phyloP scores from a whole-genome alignment of 2,329 filamentous ascomycete genomes.

The Fusarium torulosum region DNA sequence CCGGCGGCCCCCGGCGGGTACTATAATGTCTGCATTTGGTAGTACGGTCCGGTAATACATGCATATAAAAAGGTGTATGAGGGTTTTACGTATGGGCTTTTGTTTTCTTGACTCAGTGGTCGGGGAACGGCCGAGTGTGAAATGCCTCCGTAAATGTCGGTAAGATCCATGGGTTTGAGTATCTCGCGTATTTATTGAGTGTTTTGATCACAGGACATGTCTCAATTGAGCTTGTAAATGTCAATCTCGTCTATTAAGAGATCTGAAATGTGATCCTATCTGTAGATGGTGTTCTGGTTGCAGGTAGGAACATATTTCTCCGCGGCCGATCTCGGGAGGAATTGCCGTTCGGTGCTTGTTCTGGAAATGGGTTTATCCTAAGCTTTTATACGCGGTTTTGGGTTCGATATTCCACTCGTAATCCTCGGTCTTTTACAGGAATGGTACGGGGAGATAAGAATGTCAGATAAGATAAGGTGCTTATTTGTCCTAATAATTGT shows the following conservation, averaged over 20 bases:
- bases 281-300: neutral
- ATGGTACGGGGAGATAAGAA: constrained; percentile 6
- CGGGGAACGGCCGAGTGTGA: constrained; percentile 2
- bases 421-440: neutral
- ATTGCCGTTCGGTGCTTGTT: neutral
- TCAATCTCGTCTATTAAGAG: neutral
- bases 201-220: neutral
- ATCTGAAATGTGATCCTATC: neutral
- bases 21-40: constrained; percentile 4
- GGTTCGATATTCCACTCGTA: neutral
- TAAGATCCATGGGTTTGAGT: neutral
- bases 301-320: neutral
- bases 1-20: constrained; percentile 37
- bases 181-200: neutral
- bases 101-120: constrained; percentile 30
- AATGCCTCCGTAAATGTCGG: constrained; percentile 4
- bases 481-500: neutral
- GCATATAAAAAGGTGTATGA: neutral
- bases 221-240: neutral
- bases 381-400: neutral
- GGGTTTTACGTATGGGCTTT: constrained; percentile 32
- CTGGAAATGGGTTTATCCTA: neutral
- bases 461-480: neutral
- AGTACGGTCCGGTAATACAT: neutral
- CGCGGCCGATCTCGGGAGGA: constrained; percentile 8